Evolutionary conservation across 1,139 yeast species (phyloP).

Genomic region (Pichia sp.): DNA sequence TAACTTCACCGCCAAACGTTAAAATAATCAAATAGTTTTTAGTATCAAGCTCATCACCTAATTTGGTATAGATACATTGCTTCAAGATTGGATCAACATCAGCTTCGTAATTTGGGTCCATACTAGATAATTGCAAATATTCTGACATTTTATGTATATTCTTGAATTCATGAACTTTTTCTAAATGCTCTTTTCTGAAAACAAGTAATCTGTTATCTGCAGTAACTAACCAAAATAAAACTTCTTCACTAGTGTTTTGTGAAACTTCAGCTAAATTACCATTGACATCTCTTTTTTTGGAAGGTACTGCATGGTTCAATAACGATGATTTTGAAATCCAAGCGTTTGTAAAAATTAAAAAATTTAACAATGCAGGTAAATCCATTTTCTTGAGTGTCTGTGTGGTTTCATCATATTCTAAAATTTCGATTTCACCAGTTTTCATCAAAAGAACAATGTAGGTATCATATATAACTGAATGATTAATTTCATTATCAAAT

Average conservation of each 20-base stretch:
- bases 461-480: slow-evolving; percentile 47
- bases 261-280: slow-evolving; percentile 18
- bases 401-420: slow-evolving; percentile 29
- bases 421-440: slow-evolving; percentile 50
- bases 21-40: slow-evolving; percentile 62
- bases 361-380: slow-evolving; percentile 25
- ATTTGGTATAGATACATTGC: slow-evolving; percentile 56
- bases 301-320: slow-evolving; percentile 28
- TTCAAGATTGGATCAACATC: slow-evolving; percentile 70
- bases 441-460: slow-evolving; percentile 47
- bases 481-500: slow-evolving; percentile 42
- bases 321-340: slow-evolving; percentile 44
- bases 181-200: slow-evolving; percentile 57
- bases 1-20: slow-evolving; percentile 75
- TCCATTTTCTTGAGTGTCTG: slow-evolving; percentile 22
- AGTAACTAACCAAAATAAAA: slow-evolving; percentile 60
- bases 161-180: slow-evolving; percentile 58
- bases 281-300: slow-evolving; percentile 21
- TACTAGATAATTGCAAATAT: slow-evolving; percentile 44
- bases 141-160: slow-evolving; percentile 55
- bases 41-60: slow-evolving; percentile 49
- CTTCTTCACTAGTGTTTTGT: slow-evolving; percentile 30
- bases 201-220: slow-evolving; percentile 70
- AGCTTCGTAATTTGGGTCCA: slow-evolving; percentile 51
- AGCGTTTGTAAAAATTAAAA: slow-evolving; percentile 59